Percentiles rank a stretch among this genome's conserved stretches.
phyloP scores from a whole-genome alignment of 805 yeast species.

The Lipomyces yamanashiensis region DNA sequence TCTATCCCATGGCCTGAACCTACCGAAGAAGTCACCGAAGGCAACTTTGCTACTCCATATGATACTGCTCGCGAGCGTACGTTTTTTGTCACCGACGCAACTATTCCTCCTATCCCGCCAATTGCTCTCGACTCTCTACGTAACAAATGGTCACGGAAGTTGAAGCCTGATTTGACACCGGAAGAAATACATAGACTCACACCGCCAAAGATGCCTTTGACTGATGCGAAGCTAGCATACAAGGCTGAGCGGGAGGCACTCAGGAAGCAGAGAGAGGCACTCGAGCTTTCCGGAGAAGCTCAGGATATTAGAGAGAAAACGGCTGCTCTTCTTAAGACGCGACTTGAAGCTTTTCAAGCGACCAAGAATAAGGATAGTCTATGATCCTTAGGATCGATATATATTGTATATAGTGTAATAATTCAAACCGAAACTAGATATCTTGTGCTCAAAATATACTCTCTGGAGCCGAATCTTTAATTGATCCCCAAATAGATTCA shows the following conservation, averaged over 20 bases:
- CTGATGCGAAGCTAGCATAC: slow-evolving; percentile 20
- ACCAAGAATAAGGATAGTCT: not conserved
- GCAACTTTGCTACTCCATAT: slow-evolving; percentile 18
- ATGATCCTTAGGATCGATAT: not conserved
- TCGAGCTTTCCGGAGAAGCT: slow-evolving; percentile 15
- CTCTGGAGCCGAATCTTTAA: slow-evolving; percentile 38
- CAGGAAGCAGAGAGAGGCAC: not conserved
- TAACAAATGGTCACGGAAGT: slow-evolving; percentile 72
- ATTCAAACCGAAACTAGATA: not conserved
- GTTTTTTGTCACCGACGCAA: slow-evolving; percentile 69
- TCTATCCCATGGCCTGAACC: slow-evolving; percentile 86
- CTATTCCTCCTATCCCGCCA: slow-evolving; percentile 69
- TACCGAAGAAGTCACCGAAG: slow-evolving; percentile 55
- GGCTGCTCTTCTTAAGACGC: slow-evolving; percentile 7
- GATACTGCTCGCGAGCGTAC: slow-evolving; percentile 60
- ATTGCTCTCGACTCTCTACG: slow-evolving; percentile 71
- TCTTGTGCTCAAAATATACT: not conserved
- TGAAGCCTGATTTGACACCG: slow-evolving; percentile 43
- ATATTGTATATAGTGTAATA: not conserved
- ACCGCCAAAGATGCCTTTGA: slow-evolving; percentile 36
- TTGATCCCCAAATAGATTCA: slow-evolving; percentile 38
- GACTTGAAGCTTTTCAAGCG: not conserved
- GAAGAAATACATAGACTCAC: slow-evolving; percentile 29
- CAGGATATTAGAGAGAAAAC: slow-evolving; percentile 13
- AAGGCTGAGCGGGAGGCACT: slow-evolving; percentile 9